Evolutionary conservation across 208 protist genomes (phyloP).

Genomic region (Leptomonas pyrrhocoris): DNA sequence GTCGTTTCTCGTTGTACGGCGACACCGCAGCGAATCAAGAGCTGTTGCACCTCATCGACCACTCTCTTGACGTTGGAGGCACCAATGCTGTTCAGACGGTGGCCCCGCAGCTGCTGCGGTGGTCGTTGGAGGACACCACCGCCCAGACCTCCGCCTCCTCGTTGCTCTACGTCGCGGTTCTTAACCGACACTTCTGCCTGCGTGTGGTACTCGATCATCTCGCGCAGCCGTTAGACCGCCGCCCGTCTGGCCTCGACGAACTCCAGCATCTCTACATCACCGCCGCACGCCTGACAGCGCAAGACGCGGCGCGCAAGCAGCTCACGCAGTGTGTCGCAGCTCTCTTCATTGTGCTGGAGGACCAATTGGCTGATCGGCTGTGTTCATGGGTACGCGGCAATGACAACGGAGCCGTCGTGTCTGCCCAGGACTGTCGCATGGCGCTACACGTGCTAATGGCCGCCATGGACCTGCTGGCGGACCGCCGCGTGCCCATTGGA

Average conservation of each 20-base stretch:
- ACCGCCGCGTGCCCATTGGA: slow-evolving; percentile 59
- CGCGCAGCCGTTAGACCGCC: slow-evolving; percentile 46
- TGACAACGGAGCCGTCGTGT: not conserved
- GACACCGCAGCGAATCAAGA: slow-evolving; percentile 20
- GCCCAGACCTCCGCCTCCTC: slow-evolving; percentile 2
- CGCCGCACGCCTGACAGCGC: not conserved
- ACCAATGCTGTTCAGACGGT: slow-evolving; percentile 26
- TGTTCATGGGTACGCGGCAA: slow-evolving; percentile 10
- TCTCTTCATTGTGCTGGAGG: slow-evolving; percentile 49
- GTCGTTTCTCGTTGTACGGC: slow-evolving; percentile 19
- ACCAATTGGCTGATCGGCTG: slow-evolving; percentile 28
- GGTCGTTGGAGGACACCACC: slow-evolving; percentile 20
- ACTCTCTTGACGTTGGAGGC: slow-evolving; percentile 26
- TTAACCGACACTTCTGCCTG: slow-evolving; percentile 72
- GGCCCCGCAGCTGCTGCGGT: slow-evolving; percentile 51
- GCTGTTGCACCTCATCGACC: slow-evolving; percentile 27
- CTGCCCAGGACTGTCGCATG: slow-evolving; percentile 7
- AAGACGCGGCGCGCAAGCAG: slow-evolving; percentile 37
- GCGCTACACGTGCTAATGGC: slow-evolving; percentile 41
- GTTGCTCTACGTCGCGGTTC: slow-evolving; percentile 49
- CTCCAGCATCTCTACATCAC: slow-evolving; percentile 53
- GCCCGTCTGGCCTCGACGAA: slow-evolving; percentile 43
- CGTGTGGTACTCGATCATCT: slow-evolving; percentile 47
- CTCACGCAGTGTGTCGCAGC: slow-evolving; percentile 48
- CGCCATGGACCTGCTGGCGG: slow-evolving; percentile 59